Base-by-base conservation (phyloP, 805 yeast genomes). In the Metschnikowia amazonensis region DNA sequence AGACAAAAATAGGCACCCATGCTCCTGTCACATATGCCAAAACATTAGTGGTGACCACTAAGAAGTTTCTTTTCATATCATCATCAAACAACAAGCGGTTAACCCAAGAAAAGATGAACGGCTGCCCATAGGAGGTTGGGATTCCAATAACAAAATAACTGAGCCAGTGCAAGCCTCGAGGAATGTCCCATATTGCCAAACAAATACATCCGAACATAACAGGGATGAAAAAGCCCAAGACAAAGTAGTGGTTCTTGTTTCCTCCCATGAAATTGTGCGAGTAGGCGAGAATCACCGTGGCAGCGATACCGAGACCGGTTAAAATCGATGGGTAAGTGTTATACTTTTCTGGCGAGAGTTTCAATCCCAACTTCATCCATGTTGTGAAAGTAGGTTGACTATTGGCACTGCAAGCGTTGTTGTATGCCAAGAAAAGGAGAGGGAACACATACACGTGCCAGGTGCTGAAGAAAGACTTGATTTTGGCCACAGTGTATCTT, bases 31-130 rank as follows among this genome's bases (percentile, higher is more conserved):
- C 68, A 49, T 69, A 70, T 2, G 74, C 73, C 49, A 66, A 55
- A 5, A 64, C 62, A 45, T 70, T 70, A 9, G 74, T 70, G 25
- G 56, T 48, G 4, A 70, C 72, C 17, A 69, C 66, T n/a, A 68
- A 60, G 43, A 69, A 69, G 43, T 53, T 54, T 32, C 54, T 28
- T 37, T 57, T 52, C 52, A 52, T 53, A 55, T 74, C 79, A 48
- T 75, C 74, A 6, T 65, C 57, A 21, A 66, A 64, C 16, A 79
- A 56, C 21, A 72, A 53, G 30, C 77, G 63, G 55, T 79, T 79
- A 30, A 78, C 71, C 84, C 84, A 80, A 2, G 80, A 66, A 48
- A 72, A 79, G 11, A 78, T 75, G 51, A 75, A 69, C 2, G 82
- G 82, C 60, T 76, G 82, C 1, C 81, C 83, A 73, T 72, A 72